Base-by-base conservation (phyloP, 441 rosid species). In the Brassica hybrid region DNA sequence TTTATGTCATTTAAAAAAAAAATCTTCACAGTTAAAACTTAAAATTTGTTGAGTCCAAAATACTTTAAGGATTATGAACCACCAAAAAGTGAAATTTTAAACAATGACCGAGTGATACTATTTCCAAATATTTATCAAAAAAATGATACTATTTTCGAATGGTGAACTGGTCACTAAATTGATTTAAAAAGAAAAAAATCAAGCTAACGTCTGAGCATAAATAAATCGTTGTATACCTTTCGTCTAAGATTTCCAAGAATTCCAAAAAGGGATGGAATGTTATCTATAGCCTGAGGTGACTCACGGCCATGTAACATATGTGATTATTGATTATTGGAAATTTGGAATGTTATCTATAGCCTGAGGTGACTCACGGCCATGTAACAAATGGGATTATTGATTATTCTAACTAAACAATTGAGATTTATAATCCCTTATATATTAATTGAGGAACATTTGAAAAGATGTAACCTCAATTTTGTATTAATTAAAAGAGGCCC, bases 201-300 rank as follows among this genome's bases (percentile, higher is more conserved):
- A 52, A 52, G 58, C 54, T 48, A 48, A 48, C 54, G 54, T n/a
- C 54, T 48, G 54, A 48, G 17, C 57, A 52, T 14, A 14, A 52
- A 6, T 14, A 52, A 52, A 16, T 52, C 2, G 19, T 14, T 50
- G 19, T 52, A 52, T 14, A 52, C 3, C 57, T 6, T 52, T 52
- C 19, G 57, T 50, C 57, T n/a, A 50, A 50, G 57, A 50, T 14
- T 50, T 50, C 18, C 19, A 54, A 19, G n/a, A 41, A 41, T 23
- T 16, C n/a, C 3, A 17, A 25, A 16, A 19, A 34, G 13, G 13
- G 0, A 16, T 16, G 59, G 54, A 65, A 48, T 30, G 17, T 74
- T 56, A 74, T 66, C 59, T 66, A 57, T 38, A 57, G 73, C 50
- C 3, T 75, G 23, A 43, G 73, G 38, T 36, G 38, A 34, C 38